Evolutionary conservation across 257 asterid genomes (phyloP).

Genomic region (Jacaranda mimosifolia): DNA sequence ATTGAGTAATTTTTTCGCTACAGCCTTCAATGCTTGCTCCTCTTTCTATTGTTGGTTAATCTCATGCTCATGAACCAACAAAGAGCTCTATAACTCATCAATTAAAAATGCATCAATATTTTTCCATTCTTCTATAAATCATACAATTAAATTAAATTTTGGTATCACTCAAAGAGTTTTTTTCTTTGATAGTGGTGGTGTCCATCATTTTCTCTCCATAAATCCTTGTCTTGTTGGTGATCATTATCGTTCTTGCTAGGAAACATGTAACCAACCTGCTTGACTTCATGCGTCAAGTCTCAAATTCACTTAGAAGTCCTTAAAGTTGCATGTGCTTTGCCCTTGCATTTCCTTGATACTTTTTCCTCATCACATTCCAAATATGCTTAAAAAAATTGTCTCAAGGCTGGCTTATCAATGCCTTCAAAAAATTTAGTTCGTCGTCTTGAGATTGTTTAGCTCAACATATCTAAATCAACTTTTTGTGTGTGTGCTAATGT

Average conservation of each 20-base stretch:
- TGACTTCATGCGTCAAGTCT: too few relatives aligned
- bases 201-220: constrained; percentile 1
- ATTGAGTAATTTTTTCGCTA: neutral
- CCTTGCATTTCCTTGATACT: too few relatives aligned
- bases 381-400: too few relatives aligned
- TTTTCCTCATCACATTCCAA: too few relatives aligned
- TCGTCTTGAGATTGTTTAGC: too few relatives aligned
- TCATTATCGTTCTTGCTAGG: neutral
- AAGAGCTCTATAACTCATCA: constrained; percentile 18
- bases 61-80: constrained; percentile 16
- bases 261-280: constrained; percentile 1
- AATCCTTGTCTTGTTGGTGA: constrained; percentile 14
- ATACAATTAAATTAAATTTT: constrained; percentile 25
- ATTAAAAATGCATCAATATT: neutral
- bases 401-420: too few relatives aligned
- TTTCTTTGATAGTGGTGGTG: neutral
- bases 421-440: too few relatives aligned
- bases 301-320: too few relatives aligned
- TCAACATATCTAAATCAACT: neutral
- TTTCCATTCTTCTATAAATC: constrained; percentile 26
- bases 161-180: neutral
- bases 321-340: too few relatives aligned
- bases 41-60: neutral
- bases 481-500: neutral
- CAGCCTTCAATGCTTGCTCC: constrained; percentile 25